phyloP scores from a whole-genome alignment of 1,284 basidiomycete genomes.

The Cryptococcus depauperatus region DNA sequence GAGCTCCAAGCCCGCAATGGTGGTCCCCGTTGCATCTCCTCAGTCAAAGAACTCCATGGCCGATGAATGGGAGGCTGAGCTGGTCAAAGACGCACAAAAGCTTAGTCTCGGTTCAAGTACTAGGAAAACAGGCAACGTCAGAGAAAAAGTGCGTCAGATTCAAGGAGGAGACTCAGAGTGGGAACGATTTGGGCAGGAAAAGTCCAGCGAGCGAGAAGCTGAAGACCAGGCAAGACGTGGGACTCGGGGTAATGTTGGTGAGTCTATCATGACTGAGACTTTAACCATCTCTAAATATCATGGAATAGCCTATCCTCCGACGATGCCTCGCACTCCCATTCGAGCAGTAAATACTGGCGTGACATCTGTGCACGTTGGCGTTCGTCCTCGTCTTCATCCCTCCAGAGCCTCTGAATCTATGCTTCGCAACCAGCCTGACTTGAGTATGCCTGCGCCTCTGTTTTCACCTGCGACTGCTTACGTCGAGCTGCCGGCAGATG shows the following conservation, averaged over 20 bases:
- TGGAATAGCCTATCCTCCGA: constrained; percentile 26
- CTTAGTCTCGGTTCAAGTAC: constrained; percentile 2
- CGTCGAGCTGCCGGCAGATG: constrained; percentile 3
- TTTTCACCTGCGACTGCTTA: constrained; percentile 15
- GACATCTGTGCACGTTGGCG: constrained; percentile 32
- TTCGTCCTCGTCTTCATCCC: constrained; percentile 32
- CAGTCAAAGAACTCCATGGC: constrained; percentile 4
- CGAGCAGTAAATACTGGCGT: constrained; percentile 28
- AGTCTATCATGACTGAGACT: constrained; percentile 5
- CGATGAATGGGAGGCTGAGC: constrained; percentile 14
- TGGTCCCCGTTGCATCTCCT: constrained; percentile 5
- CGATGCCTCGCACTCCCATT: constrained; percentile 23
- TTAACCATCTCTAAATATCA: background rate
- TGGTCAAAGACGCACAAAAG: constrained; percentile 7
- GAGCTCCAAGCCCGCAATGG: too few species aligned
- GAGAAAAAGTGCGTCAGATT: constrained; percentile 5
- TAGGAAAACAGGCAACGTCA: background rate
- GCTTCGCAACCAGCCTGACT: constrained; percentile 28
- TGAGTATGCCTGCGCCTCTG: constrained; percentile 14
- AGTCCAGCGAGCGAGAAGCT: constrained; percentile 14
- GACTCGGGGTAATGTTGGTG: constrained; percentile 23
- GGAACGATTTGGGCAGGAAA: constrained; percentile 27
- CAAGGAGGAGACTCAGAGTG: constrained; percentile 18
- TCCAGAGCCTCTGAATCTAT: constrained; percentile 19
- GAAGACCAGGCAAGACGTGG: constrained; percentile 26